A percentile compares a stretch with the other conserved stretches of the same genome.
Evolutionary conservation across 495 filamentous ascomycete genomes (phyloP).

Genomic region (Hypomontagnella submonticulosa): DNA sequence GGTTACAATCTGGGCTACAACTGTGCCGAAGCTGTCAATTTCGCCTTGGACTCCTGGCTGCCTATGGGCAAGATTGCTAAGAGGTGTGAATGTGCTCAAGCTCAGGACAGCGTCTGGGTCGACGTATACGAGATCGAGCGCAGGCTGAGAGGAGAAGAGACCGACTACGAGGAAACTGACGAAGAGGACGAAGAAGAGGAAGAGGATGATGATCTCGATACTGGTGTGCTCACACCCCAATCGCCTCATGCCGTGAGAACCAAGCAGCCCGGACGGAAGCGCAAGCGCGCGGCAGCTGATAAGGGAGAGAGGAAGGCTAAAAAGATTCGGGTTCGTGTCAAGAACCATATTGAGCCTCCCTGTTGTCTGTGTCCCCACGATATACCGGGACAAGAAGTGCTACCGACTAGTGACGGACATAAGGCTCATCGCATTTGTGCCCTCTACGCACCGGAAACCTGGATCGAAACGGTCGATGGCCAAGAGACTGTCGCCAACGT

Average conservation of each 20-base stretch:
- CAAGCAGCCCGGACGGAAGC: slow-evolving; percentile 70
- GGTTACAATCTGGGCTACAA: slow-evolving; percentile 99
- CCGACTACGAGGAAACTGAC: slow-evolving; percentile 87
- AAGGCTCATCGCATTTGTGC: slow-evolving; percentile 91
- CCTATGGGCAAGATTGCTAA: slow-evolving; percentile 96
- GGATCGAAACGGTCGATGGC: slow-evolving; percentile 75
- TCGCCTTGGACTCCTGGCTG: slow-evolving; percentile 93
- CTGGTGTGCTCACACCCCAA: slow-evolving; percentile 79
- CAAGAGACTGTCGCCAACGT: slow-evolving; percentile 80
- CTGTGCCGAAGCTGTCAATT: slow-evolving; percentile 98
- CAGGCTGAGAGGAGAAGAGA: slow-evolving; percentile 90
- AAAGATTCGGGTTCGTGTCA: slow-evolving; percentile 76
- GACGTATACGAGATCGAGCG: slow-evolving; percentile 95
- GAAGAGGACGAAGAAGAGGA: slow-evolving; percentile 78
- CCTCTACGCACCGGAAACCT: slow-evolving; percentile 91
- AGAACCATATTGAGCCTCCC: slow-evolving; percentile 78
- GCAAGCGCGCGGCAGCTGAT: slow-evolving; percentile 52
- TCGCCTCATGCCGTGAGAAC: slow-evolving; percentile 55
- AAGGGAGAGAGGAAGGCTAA: slow-evolving; percentile 70
- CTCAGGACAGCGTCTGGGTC: slow-evolving; percentile 96
- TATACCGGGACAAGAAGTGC: slow-evolving; percentile 81
- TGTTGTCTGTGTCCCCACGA: slow-evolving; percentile 96
- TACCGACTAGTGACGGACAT: slow-evolving; percentile 88
- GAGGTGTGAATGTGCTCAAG: slow-evolving; percentile 89
- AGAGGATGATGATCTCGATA: slow-evolving; percentile 62